These are phyloP conservation scores for Scheffersomyces stipitis DNA, from an alignment of 805 yeast genomes.

Conservation along the genomic window DNA sequence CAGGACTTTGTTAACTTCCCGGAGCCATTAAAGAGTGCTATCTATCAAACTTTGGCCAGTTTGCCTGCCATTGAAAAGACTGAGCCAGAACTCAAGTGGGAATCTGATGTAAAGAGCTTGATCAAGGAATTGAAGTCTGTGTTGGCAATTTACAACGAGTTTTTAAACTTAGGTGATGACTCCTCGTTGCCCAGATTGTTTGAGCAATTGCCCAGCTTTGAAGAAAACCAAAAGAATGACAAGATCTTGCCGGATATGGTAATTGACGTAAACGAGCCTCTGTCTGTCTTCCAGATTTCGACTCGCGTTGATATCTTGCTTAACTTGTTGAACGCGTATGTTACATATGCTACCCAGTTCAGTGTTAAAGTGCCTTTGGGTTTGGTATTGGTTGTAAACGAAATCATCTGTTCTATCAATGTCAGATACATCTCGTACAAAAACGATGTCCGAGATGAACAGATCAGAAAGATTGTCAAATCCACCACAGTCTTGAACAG, in stretches of 20 bases:
- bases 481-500: conserved; percentile 47
- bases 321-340: conserved; percentile 38
- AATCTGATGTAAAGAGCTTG: conserved; percentile 44
- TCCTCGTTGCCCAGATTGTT: conserved; percentile 44
- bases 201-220: conserved; percentile 26
- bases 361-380: conserved; percentile 67
- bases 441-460: conserved; percentile 57
- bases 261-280: conserved; percentile 60
- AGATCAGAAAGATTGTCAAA: conserved; percentile 44
- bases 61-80: conserved; percentile 57
- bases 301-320: conserved; percentile 49
- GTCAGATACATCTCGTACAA: conserved; percentile 54
- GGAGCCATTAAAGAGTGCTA: conserved; percentile 32
- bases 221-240: conserved; percentile 6
- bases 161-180: conserved; percentile 59
- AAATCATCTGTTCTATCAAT: conserved; percentile 56
- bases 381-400: conserved; percentile 47
- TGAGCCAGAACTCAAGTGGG: conserved; percentile 48
- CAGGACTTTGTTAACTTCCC: conserved; percentile 41
- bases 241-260: conserved; percentile 28
- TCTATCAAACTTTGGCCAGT: conserved; percentile 53
- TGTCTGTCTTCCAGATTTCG: conserved; percentile 51
- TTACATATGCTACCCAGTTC: conserved; percentile 52
- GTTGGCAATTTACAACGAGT: conserved; percentile 54
- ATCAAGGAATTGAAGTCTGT: conserved; percentile 56